Percentiles rank a stretch among this genome's conserved stretches.
phyloP scores from a whole-genome alignment of 352 stramenopile genomes.

The Globisporangium nodosum region DNA sequence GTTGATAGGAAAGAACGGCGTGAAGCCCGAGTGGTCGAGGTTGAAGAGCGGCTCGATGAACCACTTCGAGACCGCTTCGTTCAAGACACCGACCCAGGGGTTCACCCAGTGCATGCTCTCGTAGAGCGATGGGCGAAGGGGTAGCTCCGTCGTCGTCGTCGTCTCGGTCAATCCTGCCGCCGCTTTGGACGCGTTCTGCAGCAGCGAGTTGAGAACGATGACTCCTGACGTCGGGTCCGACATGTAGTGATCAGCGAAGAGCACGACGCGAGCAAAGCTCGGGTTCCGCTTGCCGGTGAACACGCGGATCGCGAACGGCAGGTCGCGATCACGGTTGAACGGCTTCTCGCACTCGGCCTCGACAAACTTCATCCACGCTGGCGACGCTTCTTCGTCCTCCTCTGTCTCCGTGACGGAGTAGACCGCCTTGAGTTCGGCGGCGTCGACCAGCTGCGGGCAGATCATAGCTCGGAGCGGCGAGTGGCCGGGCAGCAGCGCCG shows the following conservation, averaged over 20 bases:
- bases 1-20: constrained; percentile 33
- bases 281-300: constrained; percentile 25
- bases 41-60: constrained; percentile 55
- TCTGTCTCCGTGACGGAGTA: constrained; percentile 28
- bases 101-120: constrained; percentile 54
- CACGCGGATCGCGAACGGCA: constrained; percentile 41
- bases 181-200: constrained; percentile 22
- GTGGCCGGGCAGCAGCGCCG: constrained; percentile 29
- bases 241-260: constrained; percentile 65
- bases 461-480: constrained; percentile 47
- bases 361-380: constrained; percentile 41
- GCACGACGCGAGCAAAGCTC: constrained; percentile 34
- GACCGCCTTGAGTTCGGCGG: constrained; percentile 32
- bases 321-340: constrained; percentile 35
- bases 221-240: constrained; percentile 36
- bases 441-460: constrained; percentile 34
- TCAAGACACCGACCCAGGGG: constrained; percentile 36
- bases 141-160: constrained; percentile 2
- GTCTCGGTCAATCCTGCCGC: background rate
- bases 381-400: constrained; percentile 27
- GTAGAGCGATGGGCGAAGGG: constrained; percentile 44
- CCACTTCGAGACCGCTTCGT: constrained; percentile 59
- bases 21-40: constrained; percentile 47
- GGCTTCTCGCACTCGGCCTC: constrained; percentile 36
- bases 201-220: constrained; percentile 41